Base-by-base conservation (phyloP, 1,284 basidiomycete genomes). In the Heterobasidion occidentale region DNA sequence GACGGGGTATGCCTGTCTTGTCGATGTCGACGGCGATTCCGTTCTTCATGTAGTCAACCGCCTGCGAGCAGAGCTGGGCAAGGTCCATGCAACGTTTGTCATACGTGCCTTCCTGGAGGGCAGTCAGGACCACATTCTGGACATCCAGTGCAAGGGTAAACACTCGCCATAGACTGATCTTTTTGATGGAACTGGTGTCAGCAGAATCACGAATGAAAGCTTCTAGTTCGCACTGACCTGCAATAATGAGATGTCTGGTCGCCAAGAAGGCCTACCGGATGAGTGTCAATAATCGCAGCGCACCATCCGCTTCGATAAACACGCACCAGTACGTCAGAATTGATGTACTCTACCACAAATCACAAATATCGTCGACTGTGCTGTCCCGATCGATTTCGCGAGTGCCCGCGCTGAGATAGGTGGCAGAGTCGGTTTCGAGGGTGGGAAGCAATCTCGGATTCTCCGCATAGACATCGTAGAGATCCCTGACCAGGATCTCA, bases 311-410 rank as follows among this genome's bases (percentile, higher is more conserved):
- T 12, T 35, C 33, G 17, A 17, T 3, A 17, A 34, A 42, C 5
- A 63, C 74, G 52, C 68, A 88, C 87, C 72, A 88, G 68, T 36
- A 89, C 77, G 63, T 92, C 90, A 0, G 88, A 90, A 59, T 88
- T 80, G 64, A 92, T 89, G 59, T 90, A 94, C 62, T 92, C 84
- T 20, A 93, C 81, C 35, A 94, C 76, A 94, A 94, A 60, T 92
- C 78, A 59, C 85, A 87, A 1, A 93, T 83, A 61, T 93, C 90
- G 1, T 86, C 77, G 7, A 92, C 80, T 0, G 78, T 83, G 59
- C 83, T 83, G 2, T 80, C 74, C 20, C 79, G 74, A 3, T 70
- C 71, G 17, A 76, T 56, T 15, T 51, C 56, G 11, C 59, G 56
- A 9, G 63, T 64, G 2, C 62, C 62, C 2, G 68, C 71, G 8